Base-by-base conservation (phyloP, 2,329 filamentous ascomycete genomes). In the Mycosphaerella arachidis region DNA sequence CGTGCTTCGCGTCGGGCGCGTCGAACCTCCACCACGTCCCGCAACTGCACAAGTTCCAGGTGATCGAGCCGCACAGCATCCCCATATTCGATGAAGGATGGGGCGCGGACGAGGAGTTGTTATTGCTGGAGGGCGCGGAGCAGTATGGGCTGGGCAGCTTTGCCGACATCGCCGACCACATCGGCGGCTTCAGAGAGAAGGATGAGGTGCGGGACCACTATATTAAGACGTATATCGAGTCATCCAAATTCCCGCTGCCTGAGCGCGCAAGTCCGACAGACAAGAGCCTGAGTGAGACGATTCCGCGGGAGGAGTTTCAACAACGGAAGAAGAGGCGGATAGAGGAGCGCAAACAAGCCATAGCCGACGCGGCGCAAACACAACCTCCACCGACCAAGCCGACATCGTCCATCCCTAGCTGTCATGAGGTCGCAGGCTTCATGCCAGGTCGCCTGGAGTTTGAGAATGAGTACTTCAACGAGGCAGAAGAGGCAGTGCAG, bases 401-500 rank as follows among this genome's bases (percentile, higher is more conserved):
- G 0, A 97, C 93, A 0, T 92, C 92, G 8, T 96, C 90, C 78
- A 92, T 97, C 2, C 94, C 94, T 0, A 89, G 92, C 35, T 99
- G 94, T 74, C 94, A 99, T 78, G 94, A 99, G 76, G 94, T 99
- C 40, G 92, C 97, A 75, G 94, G 94, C 3, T 99, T 96, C 74
- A 99, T 99, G 94, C 94, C 94, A 3, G 94, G 94, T 48, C 91
- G 94, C 45, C 77, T 99, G 65, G 94, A 99, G 71, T 99, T 99
- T 65, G 94, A 99, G 80, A 97, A 91, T 0, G 94, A 99, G 70
- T 94, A 96, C 72, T 90, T 93, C 71, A 99, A 99, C 70, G 94
- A 99, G 70, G 94, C 94, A 0, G 94, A 99, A 77, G 95, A 97
- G 76, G 93, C 93, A 0, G 94, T 99, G 1, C 94, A 99, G 74